Conservation (phyloP, 306 rosid species). For the Cicer yamashitae region DNA sequence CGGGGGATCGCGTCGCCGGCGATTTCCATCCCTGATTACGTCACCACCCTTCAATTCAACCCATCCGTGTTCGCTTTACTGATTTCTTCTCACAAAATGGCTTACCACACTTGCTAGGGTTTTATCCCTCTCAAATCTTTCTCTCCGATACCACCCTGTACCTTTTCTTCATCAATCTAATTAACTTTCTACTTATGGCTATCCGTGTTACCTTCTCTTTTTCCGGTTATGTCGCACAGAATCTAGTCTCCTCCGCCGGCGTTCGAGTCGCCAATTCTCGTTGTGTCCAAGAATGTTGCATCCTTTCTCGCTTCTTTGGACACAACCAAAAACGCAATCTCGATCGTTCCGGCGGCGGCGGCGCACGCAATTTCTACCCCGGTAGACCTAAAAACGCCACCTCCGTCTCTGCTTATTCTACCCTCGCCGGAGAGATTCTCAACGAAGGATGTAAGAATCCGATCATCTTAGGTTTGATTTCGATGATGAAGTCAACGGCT, state of each 20-base stretch:
- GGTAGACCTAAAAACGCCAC: conserved; percentile 46
- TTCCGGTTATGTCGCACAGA: conserved; percentile 88
- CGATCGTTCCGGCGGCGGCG: conserved; percentile 51
- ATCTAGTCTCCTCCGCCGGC: conserved; percentile 73
- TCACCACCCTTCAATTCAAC: conserved; percentile 49
- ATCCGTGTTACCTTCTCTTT: conserved; percentile 72
- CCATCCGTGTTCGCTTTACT: conserved; percentile 39
- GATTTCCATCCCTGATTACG: conserved; percentile 9
- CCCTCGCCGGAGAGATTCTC: conserved; percentile 69
- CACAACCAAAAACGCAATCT: conserved; percentile 56
- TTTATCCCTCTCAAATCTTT: conserved; percentile 31
- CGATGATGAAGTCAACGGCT: conserved; percentile 80
- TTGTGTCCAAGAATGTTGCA: conserved; percentile 71
- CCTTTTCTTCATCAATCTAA: conserved; percentile 45
- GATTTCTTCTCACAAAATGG: conserved; percentile 50
- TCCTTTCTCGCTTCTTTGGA: conserved; percentile 64
- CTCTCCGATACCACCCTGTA: conserved; percentile 52
- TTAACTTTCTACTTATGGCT: conserved; percentile 67
- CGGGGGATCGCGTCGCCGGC: conserved; percentile 33
- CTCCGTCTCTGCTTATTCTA: conserved; percentile 45
- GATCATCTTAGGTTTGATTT: conserved; percentile 67
- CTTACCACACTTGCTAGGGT: conserved; percentile 51
- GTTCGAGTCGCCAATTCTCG: conserved; percentile 60
- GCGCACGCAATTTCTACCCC: conserved; percentile 53
- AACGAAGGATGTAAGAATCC: conserved; percentile 61